phyloP scores from a whole-genome alignment of 176 grass and related monocot genomes.

The Oryza meridionalis region DNA sequence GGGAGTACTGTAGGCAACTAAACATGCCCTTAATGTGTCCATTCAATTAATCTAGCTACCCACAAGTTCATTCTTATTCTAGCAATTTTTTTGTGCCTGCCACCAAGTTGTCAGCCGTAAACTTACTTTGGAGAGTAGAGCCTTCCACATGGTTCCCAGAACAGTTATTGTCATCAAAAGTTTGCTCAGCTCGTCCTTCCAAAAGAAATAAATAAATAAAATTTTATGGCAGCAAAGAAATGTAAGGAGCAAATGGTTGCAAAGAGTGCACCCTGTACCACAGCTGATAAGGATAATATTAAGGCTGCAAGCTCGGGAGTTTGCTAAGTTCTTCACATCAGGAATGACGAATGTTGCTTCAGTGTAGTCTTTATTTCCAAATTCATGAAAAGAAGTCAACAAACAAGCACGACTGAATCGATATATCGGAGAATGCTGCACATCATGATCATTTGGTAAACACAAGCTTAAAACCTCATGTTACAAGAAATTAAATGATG shows the following conservation, averaged over 20 bases:
- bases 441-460: constrained; percentile 27
- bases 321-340: constrained; percentile 76
- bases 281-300: constrained; percentile 77
- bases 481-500: constrained; percentile 13
- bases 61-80: neutral
- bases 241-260: constrained; percentile 24
- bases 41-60: neutral
- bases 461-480: constrained; percentile 4
- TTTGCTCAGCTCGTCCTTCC: constrained; percentile 46
- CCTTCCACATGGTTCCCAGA: constrained; percentile 34
- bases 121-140: constrained; percentile 62
- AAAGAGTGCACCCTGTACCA: constrained; percentile 60
- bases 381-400: constrained; percentile 70
- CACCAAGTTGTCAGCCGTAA: constrained; percentile 16
- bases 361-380: constrained; percentile 64
- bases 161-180: constrained; percentile 40
- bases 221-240: constrained; percentile 32
- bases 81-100: neutral
- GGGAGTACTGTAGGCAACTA: neutral
- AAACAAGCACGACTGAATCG: constrained; percentile 62
- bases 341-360: constrained; percentile 88
- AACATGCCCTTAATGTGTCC: neutral
- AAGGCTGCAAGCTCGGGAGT: constrained; percentile 63
- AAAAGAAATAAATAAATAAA: constrained; percentile 19
- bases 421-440: constrained; percentile 73